Evolutionary conservation across 192 early-diverging fungal species (phyloP), one percentile per base, ranked within the genome.

Genomic region (Kappamyces sp.): DNA sequence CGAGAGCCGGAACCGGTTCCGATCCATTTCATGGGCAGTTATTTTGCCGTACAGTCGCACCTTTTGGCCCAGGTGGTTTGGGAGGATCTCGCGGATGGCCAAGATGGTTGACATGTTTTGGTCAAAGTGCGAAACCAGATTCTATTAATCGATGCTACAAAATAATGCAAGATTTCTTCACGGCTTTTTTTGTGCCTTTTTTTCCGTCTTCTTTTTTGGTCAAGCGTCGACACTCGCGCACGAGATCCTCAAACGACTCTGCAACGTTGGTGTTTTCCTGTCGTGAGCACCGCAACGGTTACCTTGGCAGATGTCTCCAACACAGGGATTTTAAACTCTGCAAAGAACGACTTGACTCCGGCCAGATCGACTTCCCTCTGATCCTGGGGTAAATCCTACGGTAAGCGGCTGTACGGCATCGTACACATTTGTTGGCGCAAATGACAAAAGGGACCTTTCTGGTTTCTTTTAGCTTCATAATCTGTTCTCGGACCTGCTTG

Each of bases 401-500:
- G 9, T 1, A 61, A 60, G 47, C 12, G n/a, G 32, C 33, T 2
- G 37, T 38, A 34, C 36, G n/a, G 40, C 13, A 2, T 69, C 72
- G 66, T 50, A 81, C 79, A 44, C 78, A 81, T 72, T 83, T 83
- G 63, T 83, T 83, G 33, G 70, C 80, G 51, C 75, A 77, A 13
- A 80, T 62, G 31, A 83, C 74, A 23, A 83, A 60, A 43, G 80
- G 80, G 49, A 83, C 75, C 47, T 61, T 57, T 54, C 72, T 76
- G 39, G 78, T 78, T 51, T 78, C 77, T 60, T 80, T 81, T 13
- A 78, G 51, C 51, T 72, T 76, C 44, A 83, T 54, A 37, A 83
- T 78, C 63, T 77, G 74, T 23, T 83, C 80, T 36, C 78, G 42
- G 52, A 81, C 55, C 66, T 80, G 71, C 66, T 78, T 83, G 35